phyloP scores from a whole-genome alignment of 2,329 filamentous ascomycete species.

The Paracamarosporium sp. region DNA sequence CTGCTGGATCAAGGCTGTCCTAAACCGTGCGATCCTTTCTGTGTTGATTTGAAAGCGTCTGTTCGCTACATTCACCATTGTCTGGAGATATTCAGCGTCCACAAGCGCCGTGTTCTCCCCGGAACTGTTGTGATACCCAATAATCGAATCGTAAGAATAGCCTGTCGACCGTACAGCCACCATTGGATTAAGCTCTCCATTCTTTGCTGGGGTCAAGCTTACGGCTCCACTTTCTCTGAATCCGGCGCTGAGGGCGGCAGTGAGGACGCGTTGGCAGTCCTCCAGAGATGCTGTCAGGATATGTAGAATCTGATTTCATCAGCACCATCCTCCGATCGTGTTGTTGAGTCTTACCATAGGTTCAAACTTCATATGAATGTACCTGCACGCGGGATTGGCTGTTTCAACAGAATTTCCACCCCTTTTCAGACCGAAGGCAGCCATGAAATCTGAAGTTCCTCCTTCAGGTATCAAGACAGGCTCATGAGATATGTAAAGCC shows the following conservation, averaged over 20 bases:
- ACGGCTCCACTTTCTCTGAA: constrained; percentile 91
- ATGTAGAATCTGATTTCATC: constrained; percentile 76
- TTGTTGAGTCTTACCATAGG: constrained; percentile 74
- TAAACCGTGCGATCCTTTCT: constrained; percentile 71
- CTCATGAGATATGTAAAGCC: constrained; percentile 89
- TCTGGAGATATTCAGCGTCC: constrained; percentile 69
- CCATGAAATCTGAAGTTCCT: constrained; percentile 20
- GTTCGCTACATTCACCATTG: constrained; percentile 74
- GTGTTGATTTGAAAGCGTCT: constrained; percentile 75
- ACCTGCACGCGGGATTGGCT: constrained; percentile 45
- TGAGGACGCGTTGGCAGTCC: constrained; percentile 77
- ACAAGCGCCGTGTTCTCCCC: constrained; percentile 60
- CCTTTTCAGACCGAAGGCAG: constrained; percentile 49
- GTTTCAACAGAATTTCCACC: constrained; percentile 1
- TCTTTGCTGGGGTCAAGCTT: constrained; percentile 58
- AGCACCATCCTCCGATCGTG: constrained; percentile 15
- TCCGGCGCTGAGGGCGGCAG: constrained; percentile 78
- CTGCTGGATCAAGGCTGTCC: constrained; percentile 54
- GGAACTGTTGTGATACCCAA: constrained; percentile 62
- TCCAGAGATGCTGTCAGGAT: constrained; percentile 77
- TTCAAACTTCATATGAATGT: constrained; percentile 89
- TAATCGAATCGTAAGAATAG: constrained; percentile 78
- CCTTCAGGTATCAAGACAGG: constrained; percentile 56
- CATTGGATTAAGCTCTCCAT: constrained; percentile 67
- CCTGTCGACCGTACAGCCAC: constrained; percentile 87